Evolutionary conservation across 1,284 basidiomycete species (phyloP).

Genomic region (Sporisorium graminicola): DNA sequence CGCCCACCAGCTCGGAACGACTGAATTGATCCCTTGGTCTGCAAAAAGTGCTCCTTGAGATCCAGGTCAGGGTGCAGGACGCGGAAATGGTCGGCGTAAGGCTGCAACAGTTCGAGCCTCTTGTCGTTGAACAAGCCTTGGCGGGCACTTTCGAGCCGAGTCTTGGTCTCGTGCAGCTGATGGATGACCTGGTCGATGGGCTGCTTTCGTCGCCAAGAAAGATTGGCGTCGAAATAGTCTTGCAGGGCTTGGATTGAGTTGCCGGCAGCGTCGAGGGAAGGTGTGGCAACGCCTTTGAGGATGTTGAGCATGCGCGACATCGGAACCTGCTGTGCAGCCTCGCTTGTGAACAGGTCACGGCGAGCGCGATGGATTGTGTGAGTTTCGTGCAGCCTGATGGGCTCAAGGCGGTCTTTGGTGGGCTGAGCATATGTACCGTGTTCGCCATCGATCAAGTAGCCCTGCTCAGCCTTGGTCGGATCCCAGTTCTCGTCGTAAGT

Average conservation of each 20-base stretch:
- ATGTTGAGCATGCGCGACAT: constrained; percentile 74
- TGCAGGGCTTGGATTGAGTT: constrained; percentile 69
- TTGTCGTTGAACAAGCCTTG: constrained; percentile 62
- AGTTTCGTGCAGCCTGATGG: constrained; percentile 70
- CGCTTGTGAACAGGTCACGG: constrained; percentile 70
- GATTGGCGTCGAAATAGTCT: constrained; percentile 65
- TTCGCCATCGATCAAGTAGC: constrained; percentile 49
- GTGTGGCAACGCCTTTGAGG: constrained; percentile 70
- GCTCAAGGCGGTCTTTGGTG: constrained; percentile 50
- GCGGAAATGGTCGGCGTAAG: constrained; percentile 66
- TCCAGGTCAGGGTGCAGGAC: constrained; percentile 38
- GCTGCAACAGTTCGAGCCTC: constrained; percentile 74
- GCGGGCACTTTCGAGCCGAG: constrained; percentile 36
- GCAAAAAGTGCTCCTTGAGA: constrained; percentile 38
- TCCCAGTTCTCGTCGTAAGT: constrained; percentile 26
- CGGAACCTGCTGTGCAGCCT: constrained; percentile 71
- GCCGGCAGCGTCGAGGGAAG: constrained; percentile 69
- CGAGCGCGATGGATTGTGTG: constrained; percentile 62
- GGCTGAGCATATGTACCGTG: constrained; percentile 62
- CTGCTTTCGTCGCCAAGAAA: constrained; percentile 41
- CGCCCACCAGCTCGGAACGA: constrained; percentile 65
- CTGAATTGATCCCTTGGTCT: constrained; percentile 29
- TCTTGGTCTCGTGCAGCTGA: constrained; percentile 70
- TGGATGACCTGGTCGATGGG: constrained; percentile 55
- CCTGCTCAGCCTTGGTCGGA: constrained; percentile 15